Evolutionary conservation across 2,329 filamentous ascomycete species (phyloP).

Genomic region (Fusarium dimerum): DNA sequence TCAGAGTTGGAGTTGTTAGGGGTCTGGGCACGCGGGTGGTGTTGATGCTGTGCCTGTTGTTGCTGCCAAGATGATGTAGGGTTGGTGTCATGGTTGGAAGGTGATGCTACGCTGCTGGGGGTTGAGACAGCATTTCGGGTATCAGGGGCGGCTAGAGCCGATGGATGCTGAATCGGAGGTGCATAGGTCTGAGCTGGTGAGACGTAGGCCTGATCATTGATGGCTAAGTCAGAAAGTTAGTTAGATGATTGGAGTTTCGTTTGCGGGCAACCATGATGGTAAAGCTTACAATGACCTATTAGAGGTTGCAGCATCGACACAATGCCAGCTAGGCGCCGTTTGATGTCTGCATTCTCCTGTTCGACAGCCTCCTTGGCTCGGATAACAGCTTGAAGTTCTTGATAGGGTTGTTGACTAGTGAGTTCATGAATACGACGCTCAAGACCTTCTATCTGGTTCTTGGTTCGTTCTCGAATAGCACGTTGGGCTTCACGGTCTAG

Average conservation of each 20-base stretch:
- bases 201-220: slow-evolving; percentile 32
- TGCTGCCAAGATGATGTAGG: slow-evolving; percentile 7
- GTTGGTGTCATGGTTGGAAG: slow-evolving; percentile 21
- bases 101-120: slow-evolving; percentile 26
- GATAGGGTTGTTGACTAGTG: slow-evolving; percentile 77
- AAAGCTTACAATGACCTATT: slow-evolving; percentile 37
- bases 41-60: slow-evolving; percentile 15
- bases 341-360: slow-evolving; percentile 79
- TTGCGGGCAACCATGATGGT: background rate
- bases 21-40: background rate
- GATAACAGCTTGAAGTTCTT: slow-evolving; percentile 76
- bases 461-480: slow-evolving; percentile 80
- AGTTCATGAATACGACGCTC: slow-evolving; percentile 74
- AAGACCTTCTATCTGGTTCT: slow-evolving; percentile 73
- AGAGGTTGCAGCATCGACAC: slow-evolving; percentile 65
- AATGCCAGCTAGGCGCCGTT: slow-evolving; percentile 65
- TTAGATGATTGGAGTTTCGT: background rate
- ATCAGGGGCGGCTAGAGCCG: slow-evolving; percentile 17
- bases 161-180: slow-evolving; percentile 23
- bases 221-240: slow-evolving; percentile 21
- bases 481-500: slow-evolving; percentile 82
- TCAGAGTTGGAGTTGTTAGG: slow-evolving; percentile 10
- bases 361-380: slow-evolving; percentile 76
- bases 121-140: slow-evolving; percentile 29
- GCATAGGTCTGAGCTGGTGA: slow-evolving; percentile 35